Percentiles rank a stretch among this genome's conserved stretches.
These are phyloP conservation scores for Eutrema yunnanense DNA, from an alignment of 345 rosid species.

Conservation along the genomic window DNA sequence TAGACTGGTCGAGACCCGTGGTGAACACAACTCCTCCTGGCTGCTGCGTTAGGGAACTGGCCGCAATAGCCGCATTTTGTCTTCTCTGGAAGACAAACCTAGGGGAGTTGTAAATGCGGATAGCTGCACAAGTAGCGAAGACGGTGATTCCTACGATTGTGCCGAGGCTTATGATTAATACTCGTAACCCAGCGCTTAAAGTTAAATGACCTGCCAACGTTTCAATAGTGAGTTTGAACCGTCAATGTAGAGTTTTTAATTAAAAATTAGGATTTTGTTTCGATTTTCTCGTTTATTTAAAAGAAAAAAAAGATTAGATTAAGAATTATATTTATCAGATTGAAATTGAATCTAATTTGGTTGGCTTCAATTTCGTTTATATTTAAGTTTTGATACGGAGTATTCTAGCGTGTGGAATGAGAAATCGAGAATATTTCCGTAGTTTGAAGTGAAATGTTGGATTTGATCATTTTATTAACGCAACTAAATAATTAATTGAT, in stretches of 20 bases:
- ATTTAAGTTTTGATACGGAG: background rate
- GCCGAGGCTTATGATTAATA: constrained; percentile 34
- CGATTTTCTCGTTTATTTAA: background rate
- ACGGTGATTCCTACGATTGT: constrained; percentile 31
- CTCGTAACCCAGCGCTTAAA: background rate
- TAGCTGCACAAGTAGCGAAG: constrained; percentile 24
- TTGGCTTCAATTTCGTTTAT: background rate
- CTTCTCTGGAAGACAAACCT: background rate
- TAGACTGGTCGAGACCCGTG: constrained; percentile 53
- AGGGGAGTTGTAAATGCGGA: constrained; percentile 16
- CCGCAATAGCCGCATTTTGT: background rate
- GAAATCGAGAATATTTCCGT: background rate
- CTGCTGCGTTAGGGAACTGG: background rate
- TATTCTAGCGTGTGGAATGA: background rate
- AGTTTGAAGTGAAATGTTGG: background rate
- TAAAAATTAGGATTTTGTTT: background rate
- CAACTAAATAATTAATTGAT: background rate
- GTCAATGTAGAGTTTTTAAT: background rate
- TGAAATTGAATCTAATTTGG: too few relatives aligned
- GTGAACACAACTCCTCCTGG: constrained; percentile 12
- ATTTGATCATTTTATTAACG: background rate
- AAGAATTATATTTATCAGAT: too few relatives aligned
- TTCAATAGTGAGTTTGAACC: background rate
- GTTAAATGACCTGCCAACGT: constrained; percentile 26
- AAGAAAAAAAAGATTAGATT: too few relatives aligned